Conservation (phyloP, 257 asterid species). For the Dorcoceras hygrometricum region DNA sequence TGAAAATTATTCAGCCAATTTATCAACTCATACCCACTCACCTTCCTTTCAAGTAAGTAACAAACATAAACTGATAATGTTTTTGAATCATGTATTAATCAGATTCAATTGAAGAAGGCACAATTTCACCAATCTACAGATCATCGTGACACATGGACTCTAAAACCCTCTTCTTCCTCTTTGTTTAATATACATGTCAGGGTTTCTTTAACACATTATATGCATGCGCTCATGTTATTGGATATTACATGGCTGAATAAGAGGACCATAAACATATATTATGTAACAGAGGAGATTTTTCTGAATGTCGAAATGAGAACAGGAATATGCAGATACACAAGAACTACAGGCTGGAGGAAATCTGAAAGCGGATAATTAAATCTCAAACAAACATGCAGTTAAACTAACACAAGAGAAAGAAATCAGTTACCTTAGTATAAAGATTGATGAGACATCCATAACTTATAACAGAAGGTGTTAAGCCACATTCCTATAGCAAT, state of each 20-base stretch:
- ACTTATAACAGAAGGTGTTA: slow-evolving; percentile 75
- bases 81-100: not conserved
- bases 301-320: slow-evolving; percentile 2
- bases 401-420: slow-evolving; percentile 7
- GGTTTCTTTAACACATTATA: slow-evolving; percentile 5
- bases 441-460: slow-evolving; percentile 94
- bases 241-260: slow-evolving; percentile 5
- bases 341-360: not conserved
- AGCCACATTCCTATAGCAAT: slow-evolving; percentile 76
- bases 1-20: too few relatives aligned
- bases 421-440: slow-evolving; percentile 66
- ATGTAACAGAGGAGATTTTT: not conserved
- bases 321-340: slow-evolving; percentile 2
- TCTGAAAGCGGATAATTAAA: not conserved
- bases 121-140: not conserved
- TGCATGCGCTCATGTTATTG: not conserved
- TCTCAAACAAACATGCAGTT: slow-evolving; percentile 12
- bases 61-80: slow-evolving; percentile 4
- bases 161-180: too few relatives aligned
- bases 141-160: too few relatives aligned
- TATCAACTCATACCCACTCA: not conserved
- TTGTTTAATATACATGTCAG: not conserved
- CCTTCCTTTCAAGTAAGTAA: not conserved
- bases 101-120: not conserved
- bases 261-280: not conserved